These are phyloP conservation scores for Gossypium lobatum DNA, from an alignment of 441 rosid genomes.

Conservation along the genomic window DNA sequence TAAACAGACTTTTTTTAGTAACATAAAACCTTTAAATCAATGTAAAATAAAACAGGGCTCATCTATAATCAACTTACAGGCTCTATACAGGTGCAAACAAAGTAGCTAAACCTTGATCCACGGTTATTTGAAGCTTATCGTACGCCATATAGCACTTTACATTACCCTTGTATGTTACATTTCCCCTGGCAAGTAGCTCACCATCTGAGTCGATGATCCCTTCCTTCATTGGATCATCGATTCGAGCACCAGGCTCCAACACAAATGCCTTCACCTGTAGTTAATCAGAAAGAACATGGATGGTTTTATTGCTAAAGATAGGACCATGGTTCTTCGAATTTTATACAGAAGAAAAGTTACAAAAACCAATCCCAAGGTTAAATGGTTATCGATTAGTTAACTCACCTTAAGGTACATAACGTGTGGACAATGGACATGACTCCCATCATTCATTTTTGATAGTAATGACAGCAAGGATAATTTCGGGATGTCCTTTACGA, in stretches of 20 bases:
- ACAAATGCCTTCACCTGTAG: conserved; percentile 73
- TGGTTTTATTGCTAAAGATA: background rate
- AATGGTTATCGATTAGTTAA: background rate
- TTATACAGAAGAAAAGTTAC: background rate
- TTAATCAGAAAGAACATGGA: conserved; percentile 12
- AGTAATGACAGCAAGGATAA: conserved; percentile 50
- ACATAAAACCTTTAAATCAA: background rate
- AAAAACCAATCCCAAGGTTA: background rate
- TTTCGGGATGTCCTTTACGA: conserved; percentile 55
- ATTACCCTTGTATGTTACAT: conserved; percentile 39
- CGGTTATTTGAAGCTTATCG: conserved; percentile 49
- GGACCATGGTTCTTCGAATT: background rate
- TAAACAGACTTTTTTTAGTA: background rate
- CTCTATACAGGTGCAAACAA: conserved; percentile 55
- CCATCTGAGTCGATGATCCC: conserved; percentile 91
- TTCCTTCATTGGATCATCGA: conserved; percentile 47
- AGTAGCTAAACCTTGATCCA: conserved; percentile 85
- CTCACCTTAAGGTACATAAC: conserved; percentile 68
- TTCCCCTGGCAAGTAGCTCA: conserved; percentile 81
- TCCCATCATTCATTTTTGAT: conserved; percentile 52
- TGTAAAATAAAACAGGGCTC: background rate
- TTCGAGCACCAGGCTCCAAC: conserved; percentile 62
- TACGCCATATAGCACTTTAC: conserved; percentile 55
- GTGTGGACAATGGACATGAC: conserved; percentile 62
- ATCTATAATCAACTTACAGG: background rate